Evolutionary conservation across 352 stramenopile genomes (phyloP), one percentile per base, ranked within the genome.

Genomic region (Globisporangium rhizosaccharum): DNA sequence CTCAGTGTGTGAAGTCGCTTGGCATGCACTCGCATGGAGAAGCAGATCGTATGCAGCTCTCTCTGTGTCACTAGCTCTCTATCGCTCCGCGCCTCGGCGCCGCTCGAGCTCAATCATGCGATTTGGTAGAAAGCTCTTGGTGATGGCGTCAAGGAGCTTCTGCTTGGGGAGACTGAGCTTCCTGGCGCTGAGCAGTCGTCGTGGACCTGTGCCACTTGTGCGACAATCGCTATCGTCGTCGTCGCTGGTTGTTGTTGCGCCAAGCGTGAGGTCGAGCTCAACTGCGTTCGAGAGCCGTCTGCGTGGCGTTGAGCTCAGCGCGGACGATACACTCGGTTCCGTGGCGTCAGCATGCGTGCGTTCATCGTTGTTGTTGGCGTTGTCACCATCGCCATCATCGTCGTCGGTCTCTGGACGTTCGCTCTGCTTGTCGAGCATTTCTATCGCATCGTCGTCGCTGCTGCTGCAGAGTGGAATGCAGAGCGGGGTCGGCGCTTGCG

Each of bases 91-190:
- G 17, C 25, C 39, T 28, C 28, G 25, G 33, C 23, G 18, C 6
- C 33, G 18, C n/a, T 59, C 44, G 7, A 49, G 7, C 17, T 57
- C 49, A 14, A 49, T 37, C 39, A 3, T n/a, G n/a, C 56, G 47
- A 33, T 11, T 62, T 9, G 42, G 37, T 2, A 71, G 72, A 37
- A 78, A 82, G 60, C 71, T 82, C 41, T 73, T 66, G 44, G 66
- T 73, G 45, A 91, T 71, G 5, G 81, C 81, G 30, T 86, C 68
- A 25, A 89, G 65, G 18, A 91, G 68, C 60, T 86, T 88, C 53
- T 88, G 67, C 66, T 91, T 91, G 20, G 70, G 74, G 39, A 79
- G 70, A 73, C 79, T 88, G 26, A 76, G 56, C 45, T 56, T 67
- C 45, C 75, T 53, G 48, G 63, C 44, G 9, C 57, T 36, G 9